Base-by-base conservation (phyloP, 2,329 filamentous ascomycete genomes). In the Colletotrichum sp. region DNA sequence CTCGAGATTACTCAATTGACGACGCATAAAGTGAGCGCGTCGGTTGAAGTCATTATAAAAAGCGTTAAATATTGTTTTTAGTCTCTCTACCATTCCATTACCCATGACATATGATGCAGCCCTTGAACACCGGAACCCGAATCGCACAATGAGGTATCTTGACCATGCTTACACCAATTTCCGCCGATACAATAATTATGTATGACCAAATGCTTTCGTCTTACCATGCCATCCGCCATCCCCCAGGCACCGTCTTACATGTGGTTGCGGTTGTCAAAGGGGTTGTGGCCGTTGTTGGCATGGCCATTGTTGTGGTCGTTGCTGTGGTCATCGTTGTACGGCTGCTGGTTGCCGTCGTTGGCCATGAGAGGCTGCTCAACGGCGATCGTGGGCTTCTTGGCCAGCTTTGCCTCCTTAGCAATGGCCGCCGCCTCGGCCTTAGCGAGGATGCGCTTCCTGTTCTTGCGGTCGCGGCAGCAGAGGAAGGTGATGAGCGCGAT, bases 361-460 rank as follows among this genome's bases (percentile, higher is more conserved):
- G 39, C 28, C 59, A 76, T 71, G 24, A 77, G 70, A 59, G 76
- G 76, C 74, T 73, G 60, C 18, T 69, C 66, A 8, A 76, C 72
- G 26, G 64, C 59, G 28, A 71, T 61, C 60, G 82, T 82, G 65
- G 84, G 83, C 83, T 86, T 86, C 82, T 85, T 87, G 75, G 84
- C 86, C 14, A 79, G 77, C 48, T 74, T 77, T 66, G 87, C 85
- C 79, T 87, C 87, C 81, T 87, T 87, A 65, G 87, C 88, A 67
- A 89, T 87, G 30, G 86, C 86, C n/a, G 86, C 86, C 60, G 88
- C 88, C 83, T 91, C 89, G 74, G 86, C 85, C 78, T 86, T 86
- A 74, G 86, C 86, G 70, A 82, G 82, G 39, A 86, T 81, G 63
- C 84, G 83, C 81, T 85, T 86, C 79, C 89, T 85, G 78, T 84